These are phyloP conservation scores for Fusarium hainanense DNA, from an alignment of 2,329 filamentous ascomycete genomes.

Conservation along the genomic window DNA sequence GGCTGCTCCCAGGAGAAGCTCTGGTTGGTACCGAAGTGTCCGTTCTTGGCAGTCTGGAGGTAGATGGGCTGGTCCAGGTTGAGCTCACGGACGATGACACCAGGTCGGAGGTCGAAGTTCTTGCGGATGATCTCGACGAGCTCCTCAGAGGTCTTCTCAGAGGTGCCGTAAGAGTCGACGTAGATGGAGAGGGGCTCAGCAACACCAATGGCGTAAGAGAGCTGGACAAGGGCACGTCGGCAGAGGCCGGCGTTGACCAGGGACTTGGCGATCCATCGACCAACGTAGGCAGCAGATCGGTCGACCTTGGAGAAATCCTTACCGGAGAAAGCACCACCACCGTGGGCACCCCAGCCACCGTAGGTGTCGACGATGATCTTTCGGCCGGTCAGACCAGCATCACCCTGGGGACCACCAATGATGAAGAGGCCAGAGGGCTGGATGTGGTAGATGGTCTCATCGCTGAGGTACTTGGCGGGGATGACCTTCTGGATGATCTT, in stretches of 20 bases:
- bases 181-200: constrained; percentile 98
- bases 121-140: constrained; percentile 92
- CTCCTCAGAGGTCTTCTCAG: constrained; percentile 87
- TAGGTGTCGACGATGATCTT: constrained; percentile 99
- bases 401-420: constrained; percentile 98
- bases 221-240: constrained; percentile 93
- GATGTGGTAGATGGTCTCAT: constrained; percentile 96
- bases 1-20: constrained; percentile 98
- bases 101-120: constrained; percentile 98
- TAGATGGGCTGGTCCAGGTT: constrained; percentile 97
- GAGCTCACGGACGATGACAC: constrained; percentile 98
- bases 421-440: constrained; percentile 99
- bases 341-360: constrained; percentile 99
- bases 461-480: constrained; percentile 89
- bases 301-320: constrained; percentile 99
- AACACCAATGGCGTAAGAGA: constrained; percentile 99
- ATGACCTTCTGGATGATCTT: constrained; percentile 98
- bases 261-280: constrained; percentile 99
- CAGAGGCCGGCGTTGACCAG: constrained; percentile 89
- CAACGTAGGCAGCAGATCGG: constrained; percentile 96
- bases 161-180: constrained; percentile 98
- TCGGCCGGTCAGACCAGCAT: constrained; percentile 96
- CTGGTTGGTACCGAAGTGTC: constrained; percentile 98
- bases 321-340: constrained; percentile 99
- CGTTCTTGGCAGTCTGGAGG: constrained; percentile 98